Percentiles rank a stretch among this genome's conserved stretches.
Conservation (phyloP, 768 basidiomycete genomes). For the Terana coerulea region DNA sequence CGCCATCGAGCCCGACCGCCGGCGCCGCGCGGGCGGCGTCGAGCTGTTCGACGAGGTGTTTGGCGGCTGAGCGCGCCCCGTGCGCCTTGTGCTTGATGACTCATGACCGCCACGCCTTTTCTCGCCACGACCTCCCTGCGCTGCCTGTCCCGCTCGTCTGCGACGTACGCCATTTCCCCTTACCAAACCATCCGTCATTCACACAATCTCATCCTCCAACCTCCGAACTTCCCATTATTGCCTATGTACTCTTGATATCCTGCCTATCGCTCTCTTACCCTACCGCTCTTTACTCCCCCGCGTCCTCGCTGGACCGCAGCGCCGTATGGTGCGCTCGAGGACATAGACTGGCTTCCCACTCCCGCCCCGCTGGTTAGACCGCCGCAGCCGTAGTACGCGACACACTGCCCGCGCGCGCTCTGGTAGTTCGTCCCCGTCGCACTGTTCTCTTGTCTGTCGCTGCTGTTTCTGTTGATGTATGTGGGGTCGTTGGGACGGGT, state of each 20-base stretch:
- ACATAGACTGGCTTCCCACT: too few species aligned
- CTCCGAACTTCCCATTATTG: neutral
- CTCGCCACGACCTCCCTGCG: neutral
- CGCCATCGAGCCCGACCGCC: slow-evolving; percentile 27
- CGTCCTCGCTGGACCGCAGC: slow-evolving; percentile 1
- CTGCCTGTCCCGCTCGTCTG: neutral
- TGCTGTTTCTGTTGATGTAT: too few species aligned
- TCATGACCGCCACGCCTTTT: neutral
- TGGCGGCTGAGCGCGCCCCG: neutral
- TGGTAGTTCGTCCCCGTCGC: too few species aligned
- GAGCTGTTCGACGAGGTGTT: slow-evolving; percentile 39
- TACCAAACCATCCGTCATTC: neutral
- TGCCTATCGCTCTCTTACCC: slow-evolving; percentile 1
- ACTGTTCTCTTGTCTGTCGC: too few species aligned
- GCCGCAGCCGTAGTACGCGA: too few species aligned
- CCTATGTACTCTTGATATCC: neutral
- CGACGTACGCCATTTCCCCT: neutral
- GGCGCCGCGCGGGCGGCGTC: slow-evolving; percentile 36
- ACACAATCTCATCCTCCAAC: neutral
- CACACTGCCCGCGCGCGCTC: too few species aligned
- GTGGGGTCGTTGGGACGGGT: too few species aligned
- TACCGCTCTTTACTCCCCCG: neutral
- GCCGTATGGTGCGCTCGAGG: too few species aligned
- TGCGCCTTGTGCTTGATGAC: neutral
- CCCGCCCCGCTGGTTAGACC: too few species aligned